Evolutionary conservation across 768 basidiomycete genomes (phyloP), one percentile per base, ranked within the genome.

Genomic region (Auricularia sp.): DNA sequence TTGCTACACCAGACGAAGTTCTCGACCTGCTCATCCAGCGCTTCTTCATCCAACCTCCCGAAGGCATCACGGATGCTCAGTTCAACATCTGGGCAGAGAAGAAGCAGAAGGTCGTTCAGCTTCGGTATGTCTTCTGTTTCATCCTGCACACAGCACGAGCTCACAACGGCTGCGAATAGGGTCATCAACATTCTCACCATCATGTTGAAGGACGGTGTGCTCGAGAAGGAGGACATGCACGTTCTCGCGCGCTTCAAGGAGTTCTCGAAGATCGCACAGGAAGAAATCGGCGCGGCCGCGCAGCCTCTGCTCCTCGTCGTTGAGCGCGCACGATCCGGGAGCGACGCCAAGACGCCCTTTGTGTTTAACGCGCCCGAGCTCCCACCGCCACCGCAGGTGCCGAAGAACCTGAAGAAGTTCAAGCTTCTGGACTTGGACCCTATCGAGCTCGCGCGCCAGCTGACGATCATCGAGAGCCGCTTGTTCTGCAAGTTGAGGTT

Each of bases 121-220:
- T 90, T 74, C 85, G 94, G 95, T 95, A 70, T 39, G 86, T 74
- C 18, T 39, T 36, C 10, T 43, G 35, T 66, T 61, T 64, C 51
- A 33, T 44, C 18, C 6, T 23, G 10, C 44, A 16, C 36, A 42
- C 51, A 29, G 62, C 51, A 61, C 21, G 68, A 54, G 68, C 60
- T 63, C 23, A 44, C 2, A 36, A 21, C 44, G 10, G 64, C 53
- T 16, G 61, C 36, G 36, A 59, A 3, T 68, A 91, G 94, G 21
- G 93, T 98, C 18, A 79, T 95, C 67, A 98, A 98, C 70, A 88
- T 89, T 0, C 82, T 99, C 71, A 92, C 91, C 72, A 81, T 90
- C 4, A 93, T 98, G 88, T 80, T 98, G 34, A 84, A 83, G 36
- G 90, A 92, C 34, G 83, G 90, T 75, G 81, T 91, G 69, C 79